Base-by-base conservation (phyloP, 2,329 filamentous ascomycete genomes). In the Raffaelea ambrosiae region DNA sequence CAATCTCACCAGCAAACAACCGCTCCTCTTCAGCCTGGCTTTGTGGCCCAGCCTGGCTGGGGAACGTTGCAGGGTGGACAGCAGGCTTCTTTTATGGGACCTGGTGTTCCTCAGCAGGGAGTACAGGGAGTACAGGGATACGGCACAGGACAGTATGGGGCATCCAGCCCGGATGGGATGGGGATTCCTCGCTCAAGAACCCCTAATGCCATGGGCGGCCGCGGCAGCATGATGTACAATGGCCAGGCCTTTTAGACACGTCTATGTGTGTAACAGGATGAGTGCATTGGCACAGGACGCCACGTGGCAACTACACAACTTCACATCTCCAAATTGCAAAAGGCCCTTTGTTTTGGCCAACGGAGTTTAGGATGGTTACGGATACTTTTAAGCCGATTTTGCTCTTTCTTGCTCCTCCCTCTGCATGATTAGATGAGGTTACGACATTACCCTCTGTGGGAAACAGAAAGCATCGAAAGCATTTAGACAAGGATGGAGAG, bases 181-280 rank as follows among this genome's bases (percentile, higher is more conserved):
- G 35, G 43, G 33, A 20, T 52, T 29, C 36, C 48, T 11, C 44
- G 49, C 2, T 40, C 45, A 9, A 40, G 49, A 19, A 52, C 50
- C 2, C 46, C 51, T 0, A 49, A 55, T n/a, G 47, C 56, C 2
- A 54, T 57, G 8, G 56, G 57, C 9, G 57, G 56, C 2, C 48
- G 26, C 7, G 13, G 13, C 26, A 29, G 54, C 20, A 55, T 57
- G 50, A 50, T 56, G 21, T 60, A 57, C 23, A 60, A 62, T 18
- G 62, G 61, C 11, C 61, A 64, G 46, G 61, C 61, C 44, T 61
- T 63, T 26, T 64, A 62, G 56, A 38, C 40, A n/a, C n/a, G n/a
- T n/a, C n/a, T n/a, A n/a, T n/a, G n/a, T n/a, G n/a, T n/a, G n/a
- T n/a, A n/a, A n/a, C n/a, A n/a, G n/a, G n/a, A n/a, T n/a, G n/a